These are phyloP conservation scores for Aspergillus sp. DNA, from an alignment of 2,329 filamentous ascomycete genomes.

Conservation along the genomic window DNA sequence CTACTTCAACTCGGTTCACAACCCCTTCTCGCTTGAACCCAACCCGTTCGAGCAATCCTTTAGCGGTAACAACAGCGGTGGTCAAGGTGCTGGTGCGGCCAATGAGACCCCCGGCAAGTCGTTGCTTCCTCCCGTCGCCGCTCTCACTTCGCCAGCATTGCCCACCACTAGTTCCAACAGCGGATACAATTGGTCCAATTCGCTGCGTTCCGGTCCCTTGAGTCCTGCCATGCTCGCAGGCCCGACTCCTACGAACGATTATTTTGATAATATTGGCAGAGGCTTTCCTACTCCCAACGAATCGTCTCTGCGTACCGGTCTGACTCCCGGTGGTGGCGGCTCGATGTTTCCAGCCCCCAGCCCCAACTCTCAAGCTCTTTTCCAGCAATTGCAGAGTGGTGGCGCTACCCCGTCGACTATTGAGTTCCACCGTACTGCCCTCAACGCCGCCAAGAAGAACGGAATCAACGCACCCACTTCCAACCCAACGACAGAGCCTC, in stretches of 20 bases:
- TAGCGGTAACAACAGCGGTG: slow-evolving; percentile 36
- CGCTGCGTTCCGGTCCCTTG: slow-evolving; percentile 81
- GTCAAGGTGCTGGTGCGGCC: slow-evolving; percentile 23
- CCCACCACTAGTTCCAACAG: slow-evolving; percentile 66
- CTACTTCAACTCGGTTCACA: slow-evolving; percentile 59
- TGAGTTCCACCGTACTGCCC: slow-evolving; percentile 89
- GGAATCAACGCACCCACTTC: slow-evolving; percentile 39
- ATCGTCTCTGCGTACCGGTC: slow-evolving; percentile 80
- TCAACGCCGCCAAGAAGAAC: slow-evolving; percentile 65
- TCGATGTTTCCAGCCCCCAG: slow-evolving; percentile 95
- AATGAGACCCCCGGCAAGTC: slow-evolving; percentile 74
- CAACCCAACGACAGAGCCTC: slow-evolving; percentile 34
- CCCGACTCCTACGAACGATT: slow-evolving; percentile 65
- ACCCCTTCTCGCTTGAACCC: slow-evolving; percentile 60
- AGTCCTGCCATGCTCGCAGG: slow-evolving; percentile 97
- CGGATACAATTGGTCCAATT: slow-evolving; percentile 72
- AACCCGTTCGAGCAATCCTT: slow-evolving; percentile 98
- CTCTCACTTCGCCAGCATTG: slow-evolving; percentile 82
- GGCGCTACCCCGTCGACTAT: slow-evolving; percentile 82
- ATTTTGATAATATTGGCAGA: slow-evolving; percentile 78
- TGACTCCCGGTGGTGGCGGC: slow-evolving; percentile 89
- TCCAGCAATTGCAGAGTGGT: slow-evolving; percentile 70
- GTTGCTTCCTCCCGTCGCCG: slow-evolving; percentile 80
- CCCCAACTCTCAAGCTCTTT: slow-evolving; percentile 76
- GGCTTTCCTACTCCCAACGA: slow-evolving; percentile 95